phyloP scores from a whole-genome alignment of 1,139 yeast species.

The Zygosaccharomyces pseudobailii region DNA sequence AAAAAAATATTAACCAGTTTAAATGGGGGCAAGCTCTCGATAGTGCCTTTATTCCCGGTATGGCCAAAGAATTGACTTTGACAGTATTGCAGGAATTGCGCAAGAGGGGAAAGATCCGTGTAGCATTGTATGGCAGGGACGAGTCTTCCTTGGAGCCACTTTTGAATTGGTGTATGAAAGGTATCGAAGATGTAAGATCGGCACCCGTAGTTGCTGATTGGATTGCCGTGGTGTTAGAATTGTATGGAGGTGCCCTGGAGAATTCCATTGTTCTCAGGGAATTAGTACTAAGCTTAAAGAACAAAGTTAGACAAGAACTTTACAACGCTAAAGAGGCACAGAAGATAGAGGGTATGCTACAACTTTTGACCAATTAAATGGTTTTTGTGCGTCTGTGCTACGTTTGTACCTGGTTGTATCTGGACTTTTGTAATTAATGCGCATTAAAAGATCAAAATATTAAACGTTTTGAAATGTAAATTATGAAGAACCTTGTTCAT shows the following conservation, averaged over 20 bases:
- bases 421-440: background rate
- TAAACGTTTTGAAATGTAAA: too few relatives aligned
- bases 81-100: slow-evolving; percentile 81
- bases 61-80: slow-evolving; percentile 71
- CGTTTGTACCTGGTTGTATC: background rate
- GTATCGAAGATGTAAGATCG: slow-evolving; percentile 74
- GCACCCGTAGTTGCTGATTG: slow-evolving; percentile 77
- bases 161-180: slow-evolving; percentile 73
- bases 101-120: slow-evolving; percentile 80
- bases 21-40: slow-evolving; percentile 93
- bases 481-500: too few relatives aligned
- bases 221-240: slow-evolving; percentile 72
- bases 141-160: slow-evolving; percentile 82
- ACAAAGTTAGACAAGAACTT: slow-evolving; percentile 63
- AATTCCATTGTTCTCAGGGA: slow-evolving; percentile 78
- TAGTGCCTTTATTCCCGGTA: slow-evolving; percentile 72
- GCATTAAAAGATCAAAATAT: background rate
- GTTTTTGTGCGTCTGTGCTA: too few relatives aligned
- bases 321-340: slow-evolving; percentile 81
- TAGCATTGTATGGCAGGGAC: slow-evolving; percentile 74
- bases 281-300: slow-evolving; percentile 53
- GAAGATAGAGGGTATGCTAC: slow-evolving; percentile 90
- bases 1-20: slow-evolving; percentile 77
- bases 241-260: slow-evolving; percentile 69
- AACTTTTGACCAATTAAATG: slow-evolving; percentile 48